Evolutionary conservation across 140 eudicot genomes (phyloP).

Genomic region (Flaveria floridana): DNA sequence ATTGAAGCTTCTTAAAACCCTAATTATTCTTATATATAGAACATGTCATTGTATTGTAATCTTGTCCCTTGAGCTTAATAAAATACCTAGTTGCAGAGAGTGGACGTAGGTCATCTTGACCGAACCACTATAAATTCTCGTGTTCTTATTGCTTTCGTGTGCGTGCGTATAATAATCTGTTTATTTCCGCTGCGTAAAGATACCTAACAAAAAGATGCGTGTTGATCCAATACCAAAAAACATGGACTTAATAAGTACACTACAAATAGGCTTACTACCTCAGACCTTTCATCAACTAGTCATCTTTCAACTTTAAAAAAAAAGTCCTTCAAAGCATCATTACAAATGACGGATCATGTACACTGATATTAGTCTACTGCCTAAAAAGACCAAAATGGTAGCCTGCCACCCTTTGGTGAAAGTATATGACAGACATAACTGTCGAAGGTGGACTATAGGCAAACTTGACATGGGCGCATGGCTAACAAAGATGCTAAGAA

Average conservation of each 20-base stretch:
- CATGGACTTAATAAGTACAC: not conserved
- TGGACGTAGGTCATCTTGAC: no score
- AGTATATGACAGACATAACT: constrained; percentile 8
- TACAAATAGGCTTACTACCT: not conserved
- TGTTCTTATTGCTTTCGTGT: no score
- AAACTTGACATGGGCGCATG: not conserved
- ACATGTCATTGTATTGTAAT: no score
- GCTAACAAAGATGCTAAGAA: not conserved
- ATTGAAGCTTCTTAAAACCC: no score
- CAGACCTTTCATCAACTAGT: not conserved
- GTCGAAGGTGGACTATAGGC: not conserved
- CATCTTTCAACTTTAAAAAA: not conserved
- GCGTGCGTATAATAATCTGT: no score
- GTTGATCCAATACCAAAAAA: not conserved
- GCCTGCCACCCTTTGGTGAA: not conserved
- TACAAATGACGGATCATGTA: not conserved
- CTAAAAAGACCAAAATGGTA: not conserved
- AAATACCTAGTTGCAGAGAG: no score
- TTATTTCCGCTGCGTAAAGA: no score
- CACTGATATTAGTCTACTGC: not conserved
- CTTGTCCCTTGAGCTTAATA: no score
- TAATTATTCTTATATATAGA: no score
- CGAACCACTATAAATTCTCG: no score
- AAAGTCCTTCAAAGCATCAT: not conserved
- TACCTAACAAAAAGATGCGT: no score